A percentile compares a stretch with the other conserved stretches of the same genome.
These are phyloP conservation scores for Lizonia empirigonia DNA, from an alignment of 2,329 filamentous ascomycete genomes.

Conservation along the genomic window DNA sequence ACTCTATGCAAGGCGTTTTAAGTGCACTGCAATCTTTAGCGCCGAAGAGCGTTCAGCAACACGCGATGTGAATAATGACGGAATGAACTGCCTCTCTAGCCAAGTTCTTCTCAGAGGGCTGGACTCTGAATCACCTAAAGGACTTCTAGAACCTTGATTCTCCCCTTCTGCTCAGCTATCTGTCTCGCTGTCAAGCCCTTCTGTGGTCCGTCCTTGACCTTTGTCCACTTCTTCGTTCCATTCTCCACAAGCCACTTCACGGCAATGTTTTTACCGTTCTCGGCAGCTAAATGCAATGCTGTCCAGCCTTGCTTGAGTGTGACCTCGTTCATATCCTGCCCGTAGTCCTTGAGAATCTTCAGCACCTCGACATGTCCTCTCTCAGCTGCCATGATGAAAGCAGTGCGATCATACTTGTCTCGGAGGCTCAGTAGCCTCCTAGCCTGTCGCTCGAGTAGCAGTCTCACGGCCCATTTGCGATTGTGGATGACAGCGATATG, in stretches of 20 bases:
- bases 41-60: no score
- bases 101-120: no score
- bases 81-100: no score
- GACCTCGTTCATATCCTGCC: constrained; percentile 23
- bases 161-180: constrained; percentile 17
- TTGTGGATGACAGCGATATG: constrained; percentile 23
- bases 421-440: constrained; percentile 6
- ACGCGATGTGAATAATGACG: no score
- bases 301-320: constrained; percentile 22
- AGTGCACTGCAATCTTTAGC: no score
- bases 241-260: constrained; percentile 17
- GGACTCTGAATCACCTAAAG: no score
- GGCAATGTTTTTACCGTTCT: constrained; percentile 15
- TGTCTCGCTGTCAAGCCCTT: constrained; percentile 20
- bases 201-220: constrained; percentile 11
- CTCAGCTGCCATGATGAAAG: constrained; percentile 20
- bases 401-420: constrained; percentile 20
- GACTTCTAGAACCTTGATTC: neutral
- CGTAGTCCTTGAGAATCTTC: constrained; percentile 15
- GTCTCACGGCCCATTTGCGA: constrained; percentile 13
- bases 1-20: no score
- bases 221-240: constrained; percentile 17
- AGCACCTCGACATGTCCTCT: constrained; percentile 20
- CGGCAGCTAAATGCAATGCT: constrained; percentile 24
- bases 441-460: constrained; percentile 14